Conservation (phyloP, 805 yeast genomes). For the Groenewaldozyma tartarivorans region DNA sequence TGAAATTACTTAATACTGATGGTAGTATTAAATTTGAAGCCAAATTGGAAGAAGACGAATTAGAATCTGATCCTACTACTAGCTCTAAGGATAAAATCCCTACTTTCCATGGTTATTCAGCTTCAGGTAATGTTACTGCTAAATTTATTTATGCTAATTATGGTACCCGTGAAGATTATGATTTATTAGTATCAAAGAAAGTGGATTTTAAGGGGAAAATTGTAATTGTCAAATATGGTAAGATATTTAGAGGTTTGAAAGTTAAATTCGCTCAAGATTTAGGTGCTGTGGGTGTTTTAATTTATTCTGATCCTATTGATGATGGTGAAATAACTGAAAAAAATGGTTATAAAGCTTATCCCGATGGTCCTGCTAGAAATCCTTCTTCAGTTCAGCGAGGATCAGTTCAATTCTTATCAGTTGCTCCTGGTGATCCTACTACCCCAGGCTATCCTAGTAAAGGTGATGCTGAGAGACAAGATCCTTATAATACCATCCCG, state of each 20-base stretch:
- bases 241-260: constrained; percentile 60
- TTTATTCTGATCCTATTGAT: constrained; percentile 65
- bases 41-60: constrained; percentile 40
- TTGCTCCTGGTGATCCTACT: constrained; percentile 69
- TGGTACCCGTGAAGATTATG: constrained; percentile 56
- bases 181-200: constrained; percentile 35
- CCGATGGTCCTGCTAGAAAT: constrained; percentile 68
- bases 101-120: constrained; percentile 70
- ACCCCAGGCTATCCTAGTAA: constrained; percentile 60
- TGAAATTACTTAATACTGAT: constrained; percentile 33
- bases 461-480: constrained; percentile 39
- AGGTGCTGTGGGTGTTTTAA: constrained; percentile 58
- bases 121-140: constrained; percentile 65
- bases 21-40: constrained; percentile 39
- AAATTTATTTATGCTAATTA: constrained; percentile 58
- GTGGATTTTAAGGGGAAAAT: constrained; percentile 48
- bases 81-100: constrained; percentile 44
- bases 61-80: constrained; percentile 45
- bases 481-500: constrained; percentile 46
- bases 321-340: constrained; percentile 37
- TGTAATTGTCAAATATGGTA: constrained; percentile 60
- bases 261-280: constrained; percentile 66
- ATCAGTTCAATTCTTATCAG: constrained; percentile 53
- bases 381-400: constrained; percentile 74
- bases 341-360: constrained; percentile 57